phyloP scores from a whole-genome alignment of 1,284 basidiomycete genomes.

The Salmacisia buchloeana region DNA sequence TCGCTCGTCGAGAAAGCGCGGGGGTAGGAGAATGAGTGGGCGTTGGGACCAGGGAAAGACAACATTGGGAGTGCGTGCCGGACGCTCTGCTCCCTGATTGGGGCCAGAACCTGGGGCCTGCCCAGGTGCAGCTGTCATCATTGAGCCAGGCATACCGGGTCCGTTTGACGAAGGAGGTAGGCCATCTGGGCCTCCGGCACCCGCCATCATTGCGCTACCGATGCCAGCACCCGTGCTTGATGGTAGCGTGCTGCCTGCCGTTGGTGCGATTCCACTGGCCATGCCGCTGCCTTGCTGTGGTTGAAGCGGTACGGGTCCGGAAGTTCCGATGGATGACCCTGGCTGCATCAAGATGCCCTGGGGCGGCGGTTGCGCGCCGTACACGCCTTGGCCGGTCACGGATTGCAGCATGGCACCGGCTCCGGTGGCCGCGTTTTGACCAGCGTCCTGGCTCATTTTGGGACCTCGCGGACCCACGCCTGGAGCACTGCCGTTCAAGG shows the following conservation, averaged over 20 bases:
- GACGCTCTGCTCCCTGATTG: neutral
- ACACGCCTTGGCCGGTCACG: neutral
- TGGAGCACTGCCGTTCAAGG: neutral
- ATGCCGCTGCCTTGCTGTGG: no score
- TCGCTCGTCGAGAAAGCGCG: constrained; percentile 46
- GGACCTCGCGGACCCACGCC: neutral
- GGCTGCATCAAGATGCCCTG: neutral
- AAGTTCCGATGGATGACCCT: neutral
- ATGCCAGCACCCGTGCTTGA: neutral
- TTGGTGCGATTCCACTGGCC: neutral
- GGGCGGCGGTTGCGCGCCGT: neutral
- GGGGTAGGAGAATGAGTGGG: constrained; percentile 45
- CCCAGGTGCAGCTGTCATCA: neutral
- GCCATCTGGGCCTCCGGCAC: neutral
- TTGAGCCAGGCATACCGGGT: neutral
- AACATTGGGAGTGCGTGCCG: constrained; percentile 14
- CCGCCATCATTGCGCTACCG: neutral
- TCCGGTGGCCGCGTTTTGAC: neutral
- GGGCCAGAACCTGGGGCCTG: neutral
- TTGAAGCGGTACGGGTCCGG: neutral
- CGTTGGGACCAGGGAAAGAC: constrained; percentile 50
- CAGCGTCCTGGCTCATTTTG: neutral
- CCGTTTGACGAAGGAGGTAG: constrained; percentile 8
- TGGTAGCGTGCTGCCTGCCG: neutral
- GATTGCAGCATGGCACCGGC: neutral